Base-by-base conservation (phyloP, 208 protist species). In the Crithidia expoeki region DNA sequence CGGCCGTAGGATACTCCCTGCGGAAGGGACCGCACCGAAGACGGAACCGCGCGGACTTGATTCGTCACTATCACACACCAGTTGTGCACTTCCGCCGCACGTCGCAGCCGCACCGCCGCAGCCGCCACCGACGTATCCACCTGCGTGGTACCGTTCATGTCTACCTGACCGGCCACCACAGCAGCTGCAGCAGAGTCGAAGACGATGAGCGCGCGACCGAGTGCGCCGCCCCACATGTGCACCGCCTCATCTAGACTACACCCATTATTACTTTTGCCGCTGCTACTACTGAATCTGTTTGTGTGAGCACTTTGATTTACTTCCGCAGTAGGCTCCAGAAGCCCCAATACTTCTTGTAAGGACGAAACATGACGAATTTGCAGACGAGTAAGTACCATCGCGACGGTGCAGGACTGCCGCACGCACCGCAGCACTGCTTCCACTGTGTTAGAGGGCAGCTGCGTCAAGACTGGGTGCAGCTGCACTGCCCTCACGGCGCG, bases 131-230 rank as follows among this genome's bases (percentile, higher is more conserved):
- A 56, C 30, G 61, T 68, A 16, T 61, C 62, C 10, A 1, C 28
- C 27, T 61, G 56, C n/a, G 33, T 42, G 21, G 19, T 53, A 19
- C 53, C 70, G 27, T 28, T 21, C 49, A 67, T 33, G 49, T 50
- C 56, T 10, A 49, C 67, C 61, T 50, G 34, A n/a, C 64, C 57
- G 17, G 57, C 57, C 6, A 60, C 50, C 19, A 53, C 88, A 28
- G 79, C 75, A 3, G 68, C 85, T 19, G 88, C 88, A 40, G 89
- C 83, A 32, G 88, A 94, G 76, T 94, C 88, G 16, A 94, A 52
- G 9, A 81, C 83, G 32, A 94, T 51, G 1, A 94, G n/a, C 25
- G 81, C 86, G 4, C 70, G 63, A 11, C 74, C 50, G 2, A 32
- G 34, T 28, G 57, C 51, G 25, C 82, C 79, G 4, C 63, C 53